These are phyloP conservation scores for Strigomonas oncopelti DNA, from an alignment of 208 protist genomes.

Conservation along the genomic window DNA sequence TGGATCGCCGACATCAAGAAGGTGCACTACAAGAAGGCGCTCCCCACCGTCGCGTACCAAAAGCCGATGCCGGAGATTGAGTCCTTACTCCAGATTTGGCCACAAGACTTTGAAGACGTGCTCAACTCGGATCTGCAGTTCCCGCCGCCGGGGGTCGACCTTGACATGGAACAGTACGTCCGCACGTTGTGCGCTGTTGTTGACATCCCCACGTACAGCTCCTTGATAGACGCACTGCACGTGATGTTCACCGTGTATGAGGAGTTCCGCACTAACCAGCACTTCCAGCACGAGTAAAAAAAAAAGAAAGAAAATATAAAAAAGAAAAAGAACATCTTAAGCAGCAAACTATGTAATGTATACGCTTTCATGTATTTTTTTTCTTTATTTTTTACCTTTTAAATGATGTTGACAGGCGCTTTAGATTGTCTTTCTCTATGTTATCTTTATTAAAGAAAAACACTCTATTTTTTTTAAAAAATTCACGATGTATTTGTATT, in stretches of 20 bases:
- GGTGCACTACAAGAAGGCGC: conserved; percentile 93
- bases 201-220: conserved; percentile 96
- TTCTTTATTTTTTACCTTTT: background rate
- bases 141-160: conserved; percentile 85
- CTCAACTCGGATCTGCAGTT: conserved; percentile 89
- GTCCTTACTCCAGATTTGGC: conserved; percentile 94
- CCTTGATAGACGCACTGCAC: conserved; percentile 96
- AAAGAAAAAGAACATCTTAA: too few relatives aligned
- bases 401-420: background rate
- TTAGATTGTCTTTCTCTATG: background rate
- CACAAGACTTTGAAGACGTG: conserved; percentile 91
- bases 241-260: conserved; percentile 97
- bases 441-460: background rate
- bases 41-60: conserved; percentile 94
- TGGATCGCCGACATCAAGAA: conserved; percentile 97
- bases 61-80: conserved; percentile 97
- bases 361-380: background rate
- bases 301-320: conserved; percentile 8
- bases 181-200: conserved; percentile 92
- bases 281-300: conserved; percentile 88
- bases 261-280: conserved; percentile 93
- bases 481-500: background rate
- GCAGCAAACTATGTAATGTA: background rate
- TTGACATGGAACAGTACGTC: conserved; percentile 94
- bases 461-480: background rate